Base-by-base conservation (phyloP, 805 yeast species). In the Nematodospora valgi region DNA sequence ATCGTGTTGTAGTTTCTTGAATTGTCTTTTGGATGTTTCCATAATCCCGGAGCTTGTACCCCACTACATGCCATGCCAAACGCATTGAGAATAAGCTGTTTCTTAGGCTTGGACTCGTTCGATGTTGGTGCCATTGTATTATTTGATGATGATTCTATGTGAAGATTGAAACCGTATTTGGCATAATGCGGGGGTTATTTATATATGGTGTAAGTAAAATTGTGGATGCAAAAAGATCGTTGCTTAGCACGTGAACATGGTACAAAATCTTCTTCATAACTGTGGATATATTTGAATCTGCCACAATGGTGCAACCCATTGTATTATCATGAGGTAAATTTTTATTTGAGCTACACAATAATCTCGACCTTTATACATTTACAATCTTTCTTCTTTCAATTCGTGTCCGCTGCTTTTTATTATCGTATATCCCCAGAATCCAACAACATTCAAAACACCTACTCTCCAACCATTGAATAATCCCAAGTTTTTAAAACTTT, bases 391-490 rank as follows among this genome's bases (percentile, higher is more conserved):
- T 39, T 58, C 64, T 32, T 44, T 49, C 27, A 58, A 38, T 27
- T 68, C 74, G 8, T 56, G 43, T 14, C 77, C 75, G 39, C 64
- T 68, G 44, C 68, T 64, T 36, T 75, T 72, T 44, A 82, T 51
- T 34, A 83, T 61, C 35, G 75, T 71, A 45, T 84, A 70, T 2
- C 95, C 89, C 83, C 94, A 91, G 34, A 82, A 80, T 8, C 95
- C 93, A 32, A 85, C 57, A 3, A 86, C 74, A 41, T 91, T 86
- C 39, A 87, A 57, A 8, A 85, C 68, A 19, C 95, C 94, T 27
- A 87, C 80, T 55, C 86, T 76, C 98, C 98, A 91, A 23, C 98
- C 98, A 46, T 91, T 74, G 70, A 86, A 89, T 35, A 68, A 54
- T 1, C 68, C 68, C 22, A 60, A 40, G 16, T 43, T 40, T 23